Evolutionary conservation across 192 early-diverging fungal species (phyloP), one percentile per base, ranked within the genome.

Genomic region (Borealophlyctis nickersoniae): DNA sequence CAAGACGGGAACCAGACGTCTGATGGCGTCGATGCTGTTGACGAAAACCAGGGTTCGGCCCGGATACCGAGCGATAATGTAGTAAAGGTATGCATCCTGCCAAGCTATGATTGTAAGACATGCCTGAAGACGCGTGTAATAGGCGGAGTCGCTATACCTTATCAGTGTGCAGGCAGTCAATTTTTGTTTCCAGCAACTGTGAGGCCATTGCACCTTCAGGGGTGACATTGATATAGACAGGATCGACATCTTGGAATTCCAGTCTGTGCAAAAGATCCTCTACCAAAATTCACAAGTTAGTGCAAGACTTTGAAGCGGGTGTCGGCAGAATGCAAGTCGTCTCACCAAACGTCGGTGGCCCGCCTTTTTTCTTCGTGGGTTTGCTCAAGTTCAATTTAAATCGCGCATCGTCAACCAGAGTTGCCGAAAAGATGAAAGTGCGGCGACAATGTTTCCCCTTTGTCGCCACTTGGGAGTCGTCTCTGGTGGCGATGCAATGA

Each of bases 391-490:
- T 59, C 59, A 56, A 19, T 58, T 67, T 49, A 29, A 70, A 16
- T 19, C 22, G 23, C 24, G 52, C n/a, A 36, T 71, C 29, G 26
- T 70, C 24, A 4, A 73, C 34, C 36, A 98, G 67, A 2, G 96
- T 98, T 5, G 96, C 96, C 7, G 96, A 96, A 64, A 92, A 98
- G 39, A 98, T 85, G 72, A 95, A 89, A 0, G 93, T 96, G 66
- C 95, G 94, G n/a, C n/a, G n/a, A 30, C 91, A 84, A 22, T 57
- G 53, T n/a, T 51, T 9, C 13, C 30, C 53, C 22, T 19, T 32
- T 19, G 31, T 24, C 29, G 39, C 49, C 3, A 56, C 69, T 2
- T 54, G 54, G 3, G 16, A 59, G 19, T 1, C 0, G 30, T 55
- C 1, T 55, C 16, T 23, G 53, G 16, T n/a, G 24, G 16, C 0